Evolutionary conservation across 2,329 filamentous ascomycete genomes (phyloP).

Genomic region (Penicillium sp.): DNA sequence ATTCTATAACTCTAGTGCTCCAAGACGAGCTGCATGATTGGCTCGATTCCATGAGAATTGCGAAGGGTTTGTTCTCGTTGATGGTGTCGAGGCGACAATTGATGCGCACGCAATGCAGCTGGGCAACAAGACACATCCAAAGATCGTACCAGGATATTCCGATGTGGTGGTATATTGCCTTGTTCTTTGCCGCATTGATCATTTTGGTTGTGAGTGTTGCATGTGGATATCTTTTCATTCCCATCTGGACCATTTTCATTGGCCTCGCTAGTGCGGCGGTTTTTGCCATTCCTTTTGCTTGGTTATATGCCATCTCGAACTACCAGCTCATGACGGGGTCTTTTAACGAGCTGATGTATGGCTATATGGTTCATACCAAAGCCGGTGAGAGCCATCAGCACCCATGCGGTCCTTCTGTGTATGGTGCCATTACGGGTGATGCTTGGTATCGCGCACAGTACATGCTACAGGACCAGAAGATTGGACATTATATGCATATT

Average conservation of each 20-base stretch:
- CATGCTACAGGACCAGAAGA: constrained; percentile 58
- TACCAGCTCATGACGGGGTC: constrained; percentile 51
- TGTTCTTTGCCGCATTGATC: constrained; percentile 49
- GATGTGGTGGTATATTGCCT: constrained; percentile 51
- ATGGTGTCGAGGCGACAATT: too few relatives aligned
- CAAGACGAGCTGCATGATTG: too few relatives aligned
- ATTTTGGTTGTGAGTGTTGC: constrained; percentile 50
- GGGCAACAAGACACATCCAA: constrained; percentile 45
- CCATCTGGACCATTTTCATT: constrained; percentile 56
- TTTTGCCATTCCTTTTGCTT: constrained; percentile 53
- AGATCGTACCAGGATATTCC: constrained; percentile 55
- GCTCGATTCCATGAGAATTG: too few relatives aligned
- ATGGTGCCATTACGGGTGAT: constrained; percentile 55
- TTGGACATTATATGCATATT: constrained; percentile 60
- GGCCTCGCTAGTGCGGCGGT: constrained; percentile 51
- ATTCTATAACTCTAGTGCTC: too few relatives aligned
- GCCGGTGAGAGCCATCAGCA: constrained; percentile 49
- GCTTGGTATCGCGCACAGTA: constrained; percentile 56
- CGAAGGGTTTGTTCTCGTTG: not conserved
- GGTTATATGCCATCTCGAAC: constrained; percentile 57
- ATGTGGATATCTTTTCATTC: constrained; percentile 52
- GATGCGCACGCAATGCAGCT: too few relatives aligned
- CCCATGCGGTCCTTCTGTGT: constrained; percentile 53
- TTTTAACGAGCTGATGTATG: constrained; percentile 56
- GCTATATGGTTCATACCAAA: constrained; percentile 51